Evolutionary conservation across 202 grass and related monocot species (phyloP).

Genomic region (Miscanthus sacchariflorus): DNA sequence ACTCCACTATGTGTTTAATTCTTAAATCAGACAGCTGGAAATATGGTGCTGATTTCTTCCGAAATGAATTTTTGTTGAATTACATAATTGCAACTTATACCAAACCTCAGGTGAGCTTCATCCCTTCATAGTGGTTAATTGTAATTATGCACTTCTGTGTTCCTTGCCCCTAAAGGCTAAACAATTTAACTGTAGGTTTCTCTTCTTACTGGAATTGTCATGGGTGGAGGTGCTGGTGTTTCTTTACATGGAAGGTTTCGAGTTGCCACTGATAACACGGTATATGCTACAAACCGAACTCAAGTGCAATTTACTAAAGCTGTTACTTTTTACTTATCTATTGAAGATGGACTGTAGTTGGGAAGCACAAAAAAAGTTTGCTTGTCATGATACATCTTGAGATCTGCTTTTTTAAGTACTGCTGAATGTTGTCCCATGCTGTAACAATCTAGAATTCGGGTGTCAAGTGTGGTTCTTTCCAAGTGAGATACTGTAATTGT

Average conservation of each 20-base stretch:
- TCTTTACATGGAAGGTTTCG: slow-evolving; percentile 95
- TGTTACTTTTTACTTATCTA: not conserved
- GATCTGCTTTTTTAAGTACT: slow-evolving; percentile 34
- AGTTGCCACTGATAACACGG: slow-evolving; percentile 89
- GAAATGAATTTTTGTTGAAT: slow-evolving; percentile 82
- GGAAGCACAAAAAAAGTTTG: slow-evolving; percentile 22
- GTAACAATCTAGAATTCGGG: not conserved
- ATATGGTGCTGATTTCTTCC: slow-evolving; percentile 78
- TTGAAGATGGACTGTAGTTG: slow-evolving; percentile 6
- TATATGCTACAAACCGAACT: slow-evolving; percentile 44
- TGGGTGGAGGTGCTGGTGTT: slow-evolving; percentile 95
- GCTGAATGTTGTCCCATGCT: not conserved
- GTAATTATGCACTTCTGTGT: slow-evolving; percentile 26
- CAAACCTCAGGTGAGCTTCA: too few species aligned
- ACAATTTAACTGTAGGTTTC: too few species aligned
- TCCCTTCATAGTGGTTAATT: slow-evolving; percentile 35
- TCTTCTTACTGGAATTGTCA: slow-evolving; percentile 91
- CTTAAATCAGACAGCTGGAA: slow-evolving; percentile 79
- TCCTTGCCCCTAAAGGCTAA: slow-evolving; percentile 19
- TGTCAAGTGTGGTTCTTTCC: not conserved
- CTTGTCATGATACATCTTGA: slow-evolving; percentile 23
- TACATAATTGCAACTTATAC: too few species aligned
- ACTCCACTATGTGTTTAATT: slow-evolving; percentile 27
- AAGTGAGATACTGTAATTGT: not conserved
- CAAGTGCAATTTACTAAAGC: not conserved